Evolutionary conservation across 371 early-diverging fungal genomes (phyloP).

Genomic region (Basidiobolus heterosporus): DNA sequence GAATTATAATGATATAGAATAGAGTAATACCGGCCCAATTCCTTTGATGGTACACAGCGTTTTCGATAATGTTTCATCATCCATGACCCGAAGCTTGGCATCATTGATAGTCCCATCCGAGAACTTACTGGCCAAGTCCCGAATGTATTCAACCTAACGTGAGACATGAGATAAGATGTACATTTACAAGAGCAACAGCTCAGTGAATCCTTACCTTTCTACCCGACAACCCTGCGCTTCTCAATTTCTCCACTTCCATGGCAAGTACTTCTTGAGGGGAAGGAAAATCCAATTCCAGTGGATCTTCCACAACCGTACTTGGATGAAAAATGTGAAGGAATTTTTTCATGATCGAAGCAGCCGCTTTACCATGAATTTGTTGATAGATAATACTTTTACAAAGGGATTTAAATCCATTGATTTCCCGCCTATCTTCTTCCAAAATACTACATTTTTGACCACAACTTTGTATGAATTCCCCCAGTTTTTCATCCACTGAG

Average conservation of each 20-base stretch:
- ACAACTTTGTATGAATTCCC: too few relatives aligned
- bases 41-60: slow-evolving; percentile 30
- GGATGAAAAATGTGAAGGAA: slow-evolving; percentile 22
- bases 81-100: slow-evolving; percentile 14
- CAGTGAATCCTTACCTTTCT: slow-evolving; percentile 19
- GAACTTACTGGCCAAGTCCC: slow-evolving; percentile 28
- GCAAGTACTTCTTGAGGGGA: slow-evolving; percentile 15
- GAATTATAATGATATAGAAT: not conserved
- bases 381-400: slow-evolving; percentile 29
- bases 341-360: slow-evolving; percentile 23
- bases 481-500: too few relatives aligned
- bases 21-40: slow-evolving; percentile 23
- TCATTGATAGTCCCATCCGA: slow-evolving; percentile 23
- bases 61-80: slow-evolving; percentile 24
- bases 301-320: slow-evolving; percentile 1
- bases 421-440: too few relatives aligned
- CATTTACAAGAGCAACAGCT: too few relatives aligned
- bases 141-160: slow-evolving; percentile 19
- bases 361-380: slow-evolving; percentile 40
- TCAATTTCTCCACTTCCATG: slow-evolving; percentile 15
- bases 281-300: slow-evolving; percentile 19
- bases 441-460: too few relatives aligned
- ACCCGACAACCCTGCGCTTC: slow-evolving; percentile 26
- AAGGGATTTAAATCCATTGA: slow-evolving; percentile 3
- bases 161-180: too few relatives aligned